Percentiles rank a stretch among this genome's conserved stretches.
phyloP scores from a whole-genome alignment of 148 eudicot species.

The Vaccinium darrowii region DNA sequence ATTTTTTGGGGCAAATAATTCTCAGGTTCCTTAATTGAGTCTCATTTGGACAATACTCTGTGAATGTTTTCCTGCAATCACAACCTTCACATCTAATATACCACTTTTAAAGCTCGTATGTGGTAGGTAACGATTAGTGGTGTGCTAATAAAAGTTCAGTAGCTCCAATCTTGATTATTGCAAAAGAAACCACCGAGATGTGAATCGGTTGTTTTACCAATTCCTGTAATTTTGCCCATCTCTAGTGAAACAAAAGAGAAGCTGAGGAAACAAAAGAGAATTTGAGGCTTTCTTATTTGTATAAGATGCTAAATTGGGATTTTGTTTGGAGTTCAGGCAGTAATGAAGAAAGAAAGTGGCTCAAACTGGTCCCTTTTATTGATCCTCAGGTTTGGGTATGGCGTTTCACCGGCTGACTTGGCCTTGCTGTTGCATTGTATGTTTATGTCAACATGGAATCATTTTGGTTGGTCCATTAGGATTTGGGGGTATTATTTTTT shows the following conservation, averaged over 20 bases:
- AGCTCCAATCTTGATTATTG: not conserved
- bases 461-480: not conserved
- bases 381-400: not conserved
- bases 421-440: not conserved
- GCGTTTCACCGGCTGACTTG: not conserved
- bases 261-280: not conserved
- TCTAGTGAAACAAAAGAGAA: not conserved
- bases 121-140: not conserved
- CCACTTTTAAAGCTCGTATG: not conserved
- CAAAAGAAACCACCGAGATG: not conserved
- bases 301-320: not conserved
- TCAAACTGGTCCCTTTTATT: slow-evolving; percentile 4
- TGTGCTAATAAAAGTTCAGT: not conserved
- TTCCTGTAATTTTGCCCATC: not conserved
- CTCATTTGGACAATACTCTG: not conserved
- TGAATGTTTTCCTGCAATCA: not conserved
- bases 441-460: not conserved
- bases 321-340: not conserved
- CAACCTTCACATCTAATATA: no score
- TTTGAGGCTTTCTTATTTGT: not conserved
- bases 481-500: not conserved
- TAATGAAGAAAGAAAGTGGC: not conserved
- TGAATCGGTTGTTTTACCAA: not conserved
- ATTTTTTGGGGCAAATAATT: not conserved
- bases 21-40: not conserved